Evolutionary conservation across 2,329 filamentous ascomycete species (phyloP), one percentile per base, ranked within the genome.

Genomic region (Teratosphaeria viscida): DNA sequence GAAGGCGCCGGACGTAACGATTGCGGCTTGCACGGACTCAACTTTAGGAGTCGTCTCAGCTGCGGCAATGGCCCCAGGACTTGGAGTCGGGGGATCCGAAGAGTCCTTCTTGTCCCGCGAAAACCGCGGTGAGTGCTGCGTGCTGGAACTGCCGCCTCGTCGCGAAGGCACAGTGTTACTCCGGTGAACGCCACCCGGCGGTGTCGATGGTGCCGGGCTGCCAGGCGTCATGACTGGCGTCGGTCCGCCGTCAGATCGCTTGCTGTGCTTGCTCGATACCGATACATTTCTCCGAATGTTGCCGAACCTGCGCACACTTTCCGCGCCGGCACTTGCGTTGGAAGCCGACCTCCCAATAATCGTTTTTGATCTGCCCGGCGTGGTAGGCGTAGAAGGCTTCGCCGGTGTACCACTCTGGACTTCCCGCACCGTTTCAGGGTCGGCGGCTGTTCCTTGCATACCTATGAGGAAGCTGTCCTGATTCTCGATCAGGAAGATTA

Each of bases 401-500:
- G 72, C 76, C 76, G 64, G 82, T 3, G 83, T 82, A 2, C 87
- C 56, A 59, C 88, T 89, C 69, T 92, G 86, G 43, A 86, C 79
- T 62, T 85, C 83, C 68, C 83, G 82, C 56, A 85, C 79, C 7
- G 84, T 85, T 62, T 84, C 86, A 71, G 95, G 90, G 71, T 96
- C 92, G n/a, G 92, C 89, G n/a, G 85, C 92, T n/a, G 92, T 96
- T 53, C 94, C 94, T 71, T 91, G 90, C 94, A 99, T 99, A 59
- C 94, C 94, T 64, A 99, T 95, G 65, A 99, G 79, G 79, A 99
- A 99, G 74, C 96, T 90, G 70, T 99, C 94, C 73, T 99, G 94
- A 69, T 99, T 96, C 71, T 97, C 92, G 65, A 99, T 99, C 66
- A 99, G 78, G 74, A 99, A 99, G 56, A 99, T 96, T 64, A 99